Evolutionary conservation across 768 basidiomycete species (phyloP).

Genomic region (Infundibulicybe gibba): DNA sequence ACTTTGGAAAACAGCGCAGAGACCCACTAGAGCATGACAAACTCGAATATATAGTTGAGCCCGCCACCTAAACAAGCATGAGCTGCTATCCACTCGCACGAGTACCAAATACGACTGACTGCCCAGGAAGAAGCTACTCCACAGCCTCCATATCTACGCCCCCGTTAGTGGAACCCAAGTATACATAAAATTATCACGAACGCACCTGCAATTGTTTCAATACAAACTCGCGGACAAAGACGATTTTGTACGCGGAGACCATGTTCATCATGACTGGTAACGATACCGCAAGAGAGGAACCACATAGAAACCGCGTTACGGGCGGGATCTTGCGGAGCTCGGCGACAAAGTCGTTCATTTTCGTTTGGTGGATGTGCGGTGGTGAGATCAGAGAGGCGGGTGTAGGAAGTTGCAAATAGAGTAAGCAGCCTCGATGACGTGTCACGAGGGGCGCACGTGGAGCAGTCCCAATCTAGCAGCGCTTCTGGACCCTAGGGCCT

Average conservation of each 20-base stretch:
- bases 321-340: constrained; percentile 82
- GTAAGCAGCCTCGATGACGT: too few relatives aligned
- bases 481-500: too few relatives aligned
- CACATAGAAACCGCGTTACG: constrained; percentile 69
- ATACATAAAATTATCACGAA: background rate
- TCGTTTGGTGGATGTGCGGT: too few relatives aligned
- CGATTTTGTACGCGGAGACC: constrained; percentile 45
- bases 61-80: constrained; percentile 34
- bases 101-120: constrained; percentile 28
- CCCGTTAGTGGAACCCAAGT: background rate
- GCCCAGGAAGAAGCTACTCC: constrained; percentile 73
- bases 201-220: constrained; percentile 51
- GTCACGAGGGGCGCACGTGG: too few relatives aligned
- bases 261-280: constrained; percentile 53
- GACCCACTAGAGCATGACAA: constrained; percentile 68
- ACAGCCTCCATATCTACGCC: constrained; percentile 66
- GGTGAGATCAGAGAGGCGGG: too few relatives aligned
- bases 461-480: too few relatives aligned
- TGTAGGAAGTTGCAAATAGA: too few relatives aligned
- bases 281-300: constrained; percentile 59
- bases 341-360: constrained; percentile 44
- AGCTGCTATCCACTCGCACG: background rate
- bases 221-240: constrained; percentile 49
- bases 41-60: constrained; percentile 58
- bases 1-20: background rate